Conservation (phyloP, 176 grass and related monocot genomes). For the Oryza officinalis region DNA sequence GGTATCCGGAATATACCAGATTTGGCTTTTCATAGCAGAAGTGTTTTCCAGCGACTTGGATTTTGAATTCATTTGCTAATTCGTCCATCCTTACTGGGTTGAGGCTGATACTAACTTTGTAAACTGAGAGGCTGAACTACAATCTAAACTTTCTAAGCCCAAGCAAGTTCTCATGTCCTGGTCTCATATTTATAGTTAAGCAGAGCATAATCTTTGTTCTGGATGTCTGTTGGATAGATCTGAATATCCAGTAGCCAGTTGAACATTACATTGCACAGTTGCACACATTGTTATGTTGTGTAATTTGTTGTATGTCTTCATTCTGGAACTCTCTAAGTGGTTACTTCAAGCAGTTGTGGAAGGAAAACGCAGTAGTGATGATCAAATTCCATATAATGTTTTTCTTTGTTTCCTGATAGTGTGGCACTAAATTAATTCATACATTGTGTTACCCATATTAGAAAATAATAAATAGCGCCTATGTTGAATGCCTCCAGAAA, state of each 20-base stretch:
- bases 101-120: neutral
- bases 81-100: neutral
- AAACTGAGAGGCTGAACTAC: neutral
- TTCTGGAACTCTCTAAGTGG: neutral
- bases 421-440: neutral
- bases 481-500: conserved; percentile 4
- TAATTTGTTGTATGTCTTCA: neutral
- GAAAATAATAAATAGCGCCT: neutral
- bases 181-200: neutral
- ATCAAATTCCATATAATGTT: neutral
- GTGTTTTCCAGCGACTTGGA: neutral
- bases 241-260: neutral
- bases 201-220: neutral
- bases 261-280: neutral
- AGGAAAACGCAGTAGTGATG: neutral
- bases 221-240: neutral
- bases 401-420: neutral
- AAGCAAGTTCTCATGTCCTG: neutral
- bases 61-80: neutral
- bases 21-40: neutral
- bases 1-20: neutral
- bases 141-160: neutral
- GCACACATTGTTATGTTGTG: neutral
- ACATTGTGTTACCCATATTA: neutral
- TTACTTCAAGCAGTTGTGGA: neutral